Evolutionary conservation across 2,329 filamentous ascomycete genomes (phyloP), one percentile per base, ranked within the genome.

Genomic region (Didymellaceae sp.): DNA sequence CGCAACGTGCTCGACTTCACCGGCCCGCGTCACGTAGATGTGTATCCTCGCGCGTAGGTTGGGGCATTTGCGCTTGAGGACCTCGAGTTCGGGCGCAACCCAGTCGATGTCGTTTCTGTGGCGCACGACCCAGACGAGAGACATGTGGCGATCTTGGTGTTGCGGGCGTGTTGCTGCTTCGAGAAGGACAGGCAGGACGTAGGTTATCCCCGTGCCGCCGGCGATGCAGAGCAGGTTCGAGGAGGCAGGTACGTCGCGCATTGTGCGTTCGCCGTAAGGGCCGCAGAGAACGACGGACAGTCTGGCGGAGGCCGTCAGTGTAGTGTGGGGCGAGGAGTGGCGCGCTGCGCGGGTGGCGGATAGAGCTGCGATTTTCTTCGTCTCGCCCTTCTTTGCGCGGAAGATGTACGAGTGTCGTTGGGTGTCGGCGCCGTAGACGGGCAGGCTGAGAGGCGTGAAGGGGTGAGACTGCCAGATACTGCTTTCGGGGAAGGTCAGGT

Each of bases 381-480:
- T 73, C 37, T 73, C 68, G 10, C 70, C 69, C 31, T 63, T 65
- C 31, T 65, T 66, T 11, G 68, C 65, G 33, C 69, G 69, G 59
- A 72, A 71, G 18, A 73, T 65, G 57, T 73, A 73, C 2, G 62
- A 66, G 46, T 72, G 70, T 6, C 49, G 45, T 47, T 66, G 66
- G 11, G 54, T 53, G 17, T 65, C 59, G 10, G 61, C 52, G 13
- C 64, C 61, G 13, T 55, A 64, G 0, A 66, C 48, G 2, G 65
- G 65, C 4, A 55, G 57, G 16, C 62, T 68, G 45, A 65, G 65
- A 6, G 61, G 65, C 4, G 85, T 74, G 63, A 90, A 88, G 0
- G 87, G 87, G 61, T 90, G 87, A 0, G 84, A 85, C 68, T 90
- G 86, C 85, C 86, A 89, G 59, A 90, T 80, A 59, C 80, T 86